phyloP scores from a whole-genome alignment of 2,329 filamentous ascomycete species.

The Botryosphaeria dothidea region DNA sequence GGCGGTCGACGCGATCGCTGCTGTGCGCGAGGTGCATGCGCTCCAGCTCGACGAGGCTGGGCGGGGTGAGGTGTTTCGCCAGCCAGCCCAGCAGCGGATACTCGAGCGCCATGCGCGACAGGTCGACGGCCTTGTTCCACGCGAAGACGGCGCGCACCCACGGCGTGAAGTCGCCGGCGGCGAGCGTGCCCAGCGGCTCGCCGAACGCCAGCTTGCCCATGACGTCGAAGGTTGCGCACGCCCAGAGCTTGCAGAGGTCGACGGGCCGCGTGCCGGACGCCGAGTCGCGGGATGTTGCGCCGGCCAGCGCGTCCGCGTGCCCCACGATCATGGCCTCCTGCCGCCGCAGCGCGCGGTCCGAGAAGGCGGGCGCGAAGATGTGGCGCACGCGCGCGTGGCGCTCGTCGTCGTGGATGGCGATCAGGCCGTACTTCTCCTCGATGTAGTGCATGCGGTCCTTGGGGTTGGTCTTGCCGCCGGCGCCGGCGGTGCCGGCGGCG shows the following conservation, averaged over 20 bases:
- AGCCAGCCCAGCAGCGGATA: background rate
- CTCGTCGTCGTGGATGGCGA: slow-evolving; percentile 23
- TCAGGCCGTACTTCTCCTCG: slow-evolving; percentile 20
- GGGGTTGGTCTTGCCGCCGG: background rate
- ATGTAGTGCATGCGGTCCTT: slow-evolving; percentile 16
- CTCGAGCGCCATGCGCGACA: background rate
- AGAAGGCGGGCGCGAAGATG: slow-evolving; percentile 31
- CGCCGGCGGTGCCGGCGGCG: slow-evolving; percentile 19
- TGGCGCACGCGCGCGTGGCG: slow-evolving; percentile 23
- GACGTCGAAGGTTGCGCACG: slow-evolving; percentile 33
- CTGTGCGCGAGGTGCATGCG: background rate
- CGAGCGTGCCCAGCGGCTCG: slow-evolving; percentile 33
- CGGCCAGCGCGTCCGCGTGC: slow-evolving; percentile 34
- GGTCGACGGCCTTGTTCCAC: slow-evolving; percentile 21
- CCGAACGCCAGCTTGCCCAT: slow-evolving; percentile 37
- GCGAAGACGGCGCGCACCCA: slow-evolving; percentile 36
- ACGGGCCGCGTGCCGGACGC: background rate
- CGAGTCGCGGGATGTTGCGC: too few species aligned
- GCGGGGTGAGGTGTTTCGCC: too few species aligned
- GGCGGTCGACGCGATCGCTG: slow-evolving; percentile 25
- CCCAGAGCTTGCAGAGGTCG: slow-evolving; percentile 5
- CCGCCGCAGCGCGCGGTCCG: slow-evolving; percentile 29
- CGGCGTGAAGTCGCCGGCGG: slow-evolving; percentile 29
- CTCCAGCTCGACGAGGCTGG: background rate
- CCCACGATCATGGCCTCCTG: slow-evolving; percentile 33